Percentiles rank a stretch among this genome's conserved stretches.
Evolutionary conservation across 441 rosid species (phyloP).

Genomic region (Erysimum pusillum): DNA sequence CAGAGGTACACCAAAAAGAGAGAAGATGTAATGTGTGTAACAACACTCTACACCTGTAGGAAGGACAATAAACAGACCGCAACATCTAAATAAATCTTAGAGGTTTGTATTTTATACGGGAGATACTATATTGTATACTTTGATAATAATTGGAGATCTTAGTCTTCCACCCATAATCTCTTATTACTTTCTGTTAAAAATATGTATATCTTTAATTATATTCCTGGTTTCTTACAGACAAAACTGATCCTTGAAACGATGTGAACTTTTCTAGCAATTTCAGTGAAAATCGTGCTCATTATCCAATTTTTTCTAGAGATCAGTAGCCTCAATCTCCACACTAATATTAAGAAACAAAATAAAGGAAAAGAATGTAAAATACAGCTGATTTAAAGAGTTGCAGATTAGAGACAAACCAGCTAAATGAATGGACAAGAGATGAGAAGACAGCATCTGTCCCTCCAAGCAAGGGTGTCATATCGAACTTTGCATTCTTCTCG

Average conservation of each 20-base stretch:
- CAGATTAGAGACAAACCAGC: constrained; percentile 70
- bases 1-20: constrained; percentile 6
- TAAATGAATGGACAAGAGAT: constrained; percentile 91
- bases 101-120: background rate
- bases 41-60: background rate
- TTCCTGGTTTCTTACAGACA: background rate
- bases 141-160: background rate
- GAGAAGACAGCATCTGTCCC: constrained; percentile 99
- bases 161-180: background rate
- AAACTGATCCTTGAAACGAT: background rate
- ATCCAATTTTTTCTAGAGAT: background rate
- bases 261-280: constrained; percentile 9
- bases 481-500: constrained; percentile 96
- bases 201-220: constrained; percentile 2
- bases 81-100: background rate
- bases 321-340: constrained; percentile 9
- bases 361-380: background rate
- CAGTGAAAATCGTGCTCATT: background rate
- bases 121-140: constrained; percentile 9
- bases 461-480: constrained; percentile 96
- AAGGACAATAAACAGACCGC: constrained; percentile 31
- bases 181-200: background rate
- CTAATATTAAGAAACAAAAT: background rate
- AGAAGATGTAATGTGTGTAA: constrained; percentile 6
- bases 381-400: constrained; percentile 13